phyloP scores from a whole-genome alignment of 805 yeast species.

The Candida insectalens region DNA sequence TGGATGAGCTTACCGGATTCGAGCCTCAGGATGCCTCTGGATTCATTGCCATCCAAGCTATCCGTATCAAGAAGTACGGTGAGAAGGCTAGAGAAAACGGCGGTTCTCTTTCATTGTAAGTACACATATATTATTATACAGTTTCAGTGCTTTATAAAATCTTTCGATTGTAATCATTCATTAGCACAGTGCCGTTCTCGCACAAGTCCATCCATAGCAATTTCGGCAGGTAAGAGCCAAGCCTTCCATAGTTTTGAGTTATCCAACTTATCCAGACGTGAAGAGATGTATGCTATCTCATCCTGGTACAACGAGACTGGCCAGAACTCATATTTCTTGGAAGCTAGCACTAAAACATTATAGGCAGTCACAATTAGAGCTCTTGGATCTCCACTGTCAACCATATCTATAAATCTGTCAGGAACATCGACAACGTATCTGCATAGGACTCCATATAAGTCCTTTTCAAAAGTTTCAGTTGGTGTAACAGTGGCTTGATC shows the following conservation, averaged over 20 bases:
- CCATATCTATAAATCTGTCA: slow-evolving; percentile 5
- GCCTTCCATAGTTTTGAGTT: slow-evolving; percentile 6
- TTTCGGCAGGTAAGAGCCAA: slow-evolving; percentile 4
- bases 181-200: background rate
- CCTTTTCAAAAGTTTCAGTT: slow-evolving; percentile 8
- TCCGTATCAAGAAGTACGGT: slow-evolving; percentile 97
- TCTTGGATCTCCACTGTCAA: slow-evolving; percentile 12
- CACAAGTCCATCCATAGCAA: background rate
- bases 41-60: slow-evolving; percentile 95
- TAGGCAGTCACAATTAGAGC: slow-evolving; percentile 13
- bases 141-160: background rate
- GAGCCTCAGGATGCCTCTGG: slow-evolving; percentile 96
- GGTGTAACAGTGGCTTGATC: slow-evolving; percentile 3
- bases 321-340: slow-evolving; percentile 5
- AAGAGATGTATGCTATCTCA: slow-evolving; percentile 7
- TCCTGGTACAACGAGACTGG: slow-evolving; percentile 1
- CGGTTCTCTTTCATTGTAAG: slow-evolving; percentile 36
- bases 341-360: slow-evolving; percentile 9
- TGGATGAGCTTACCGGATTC: slow-evolving; percentile 98
- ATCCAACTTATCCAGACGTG: slow-evolving; percentile 2
- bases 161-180: background rate
- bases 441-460: slow-evolving; percentile 8
- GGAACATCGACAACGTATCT: slow-evolving; percentile 9
- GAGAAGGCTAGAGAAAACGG: slow-evolving; percentile 84
- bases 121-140: background rate